Percentiles rank a stretch among this genome's conserved stretches.
These are phyloP conservation scores for Aquanectria penicillioides DNA, from an alignment of 2,329 filamentous ascomycete genomes.

Conservation along the genomic window DNA sequence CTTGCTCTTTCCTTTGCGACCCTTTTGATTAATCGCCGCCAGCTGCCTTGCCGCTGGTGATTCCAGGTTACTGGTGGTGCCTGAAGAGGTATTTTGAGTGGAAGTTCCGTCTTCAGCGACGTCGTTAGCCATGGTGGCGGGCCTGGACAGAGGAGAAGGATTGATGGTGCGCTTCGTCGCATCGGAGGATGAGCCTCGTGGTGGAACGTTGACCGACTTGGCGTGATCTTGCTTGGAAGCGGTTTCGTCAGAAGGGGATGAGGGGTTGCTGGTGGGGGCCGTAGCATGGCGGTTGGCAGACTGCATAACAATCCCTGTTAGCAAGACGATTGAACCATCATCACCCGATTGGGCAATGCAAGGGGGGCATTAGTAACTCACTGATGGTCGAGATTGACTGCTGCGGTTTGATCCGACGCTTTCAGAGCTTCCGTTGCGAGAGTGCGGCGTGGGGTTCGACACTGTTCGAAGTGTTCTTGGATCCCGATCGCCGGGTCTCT, in stretches of 20 bases:
- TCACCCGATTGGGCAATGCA: constrained; percentile 57
- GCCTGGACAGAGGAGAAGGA: constrained; percentile 80
- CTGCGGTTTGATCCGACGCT: constrained; percentile 69
- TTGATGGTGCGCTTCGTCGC: constrained; percentile 71
- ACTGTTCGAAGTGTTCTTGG: constrained; percentile 53
- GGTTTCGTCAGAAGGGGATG: constrained; percentile 60
- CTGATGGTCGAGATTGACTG: constrained; percentile 70
- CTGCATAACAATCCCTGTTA: constrained; percentile 62
- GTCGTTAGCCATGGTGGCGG: constrained; percentile 70
- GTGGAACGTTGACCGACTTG: constrained; percentile 67
- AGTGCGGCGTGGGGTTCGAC: constrained; percentile 42
- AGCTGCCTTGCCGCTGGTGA: constrained; percentile 87
- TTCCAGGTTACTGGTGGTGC: constrained; percentile 51
- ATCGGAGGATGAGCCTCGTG: constrained; percentile 72
- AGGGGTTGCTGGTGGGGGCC: constrained; percentile 63
- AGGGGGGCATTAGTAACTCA: constrained; percentile 59
- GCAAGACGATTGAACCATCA: constrained; percentile 49
- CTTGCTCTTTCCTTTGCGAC: constrained; percentile 82
- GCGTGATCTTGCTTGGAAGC: constrained; percentile 62
- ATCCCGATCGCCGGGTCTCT: constrained; percentile 48
- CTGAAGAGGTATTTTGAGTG: constrained; percentile 42
- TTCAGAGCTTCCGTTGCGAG: constrained; percentile 70
- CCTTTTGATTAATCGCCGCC: constrained; percentile 86
- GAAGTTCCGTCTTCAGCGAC: constrained; percentile 55
- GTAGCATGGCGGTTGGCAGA: constrained; percentile 68